Evolutionary conservation across 23 red algal genomes (phyloP).

Genomic region (Gracilaria caudata): DNA sequence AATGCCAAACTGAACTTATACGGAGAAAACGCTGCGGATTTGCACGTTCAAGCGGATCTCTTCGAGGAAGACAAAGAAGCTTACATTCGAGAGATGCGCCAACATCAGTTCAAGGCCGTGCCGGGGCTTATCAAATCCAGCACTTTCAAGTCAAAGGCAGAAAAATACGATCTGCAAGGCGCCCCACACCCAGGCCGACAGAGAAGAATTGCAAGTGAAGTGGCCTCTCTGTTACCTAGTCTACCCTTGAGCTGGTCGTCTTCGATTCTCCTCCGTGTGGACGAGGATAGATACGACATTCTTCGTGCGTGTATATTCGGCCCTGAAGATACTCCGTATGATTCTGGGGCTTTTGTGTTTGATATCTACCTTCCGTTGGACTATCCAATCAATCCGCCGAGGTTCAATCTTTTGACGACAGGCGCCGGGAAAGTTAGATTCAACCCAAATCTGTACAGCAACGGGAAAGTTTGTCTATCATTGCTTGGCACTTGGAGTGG

Average conservation of each 20-base stretch:
- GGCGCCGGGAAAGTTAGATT: constrained; percentile 69
- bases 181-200: constrained; percentile 25
- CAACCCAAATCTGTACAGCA: constrained; percentile 87
- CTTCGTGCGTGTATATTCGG: constrained; percentile 70
- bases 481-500: constrained; percentile 83
- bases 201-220: constrained; percentile 64
- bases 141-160: constrained; percentile 44
- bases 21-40: not conserved
- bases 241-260: constrained; percentile 68
- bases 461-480: constrained; percentile 78
- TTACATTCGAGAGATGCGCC: constrained; percentile 62
- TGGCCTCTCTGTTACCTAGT: constrained; percentile 65
- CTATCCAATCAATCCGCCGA: constrained; percentile 68
- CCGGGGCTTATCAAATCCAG: constrained; percentile 40
- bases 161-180: not conserved
- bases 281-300: constrained; percentile 79
- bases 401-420: constrained; percentile 57
- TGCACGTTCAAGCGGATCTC: not conserved
- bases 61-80: constrained; percentile 52
- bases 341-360: constrained; percentile 74
- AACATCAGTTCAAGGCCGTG: constrained; percentile 61
- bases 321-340: constrained; percentile 86
- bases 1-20: not conserved
- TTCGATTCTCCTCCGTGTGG: constrained; percentile 61
- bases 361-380: constrained; percentile 72